These are phyloP conservation scores for Hortiboletus campestris DNA, from an alignment of 768 basidiomycete species.

Conservation along the genomic window DNA sequence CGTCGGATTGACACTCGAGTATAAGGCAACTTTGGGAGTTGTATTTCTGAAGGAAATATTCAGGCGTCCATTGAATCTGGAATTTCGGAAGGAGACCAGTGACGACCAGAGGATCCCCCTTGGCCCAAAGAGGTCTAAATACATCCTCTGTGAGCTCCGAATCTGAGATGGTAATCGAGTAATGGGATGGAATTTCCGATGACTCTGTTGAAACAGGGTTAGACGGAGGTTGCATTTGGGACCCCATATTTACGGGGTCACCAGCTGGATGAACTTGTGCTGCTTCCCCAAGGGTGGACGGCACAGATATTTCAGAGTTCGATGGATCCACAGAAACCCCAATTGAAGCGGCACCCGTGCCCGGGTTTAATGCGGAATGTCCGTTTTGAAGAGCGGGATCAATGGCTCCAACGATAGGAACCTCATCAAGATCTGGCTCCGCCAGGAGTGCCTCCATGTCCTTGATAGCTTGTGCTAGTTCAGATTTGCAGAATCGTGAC, in stretches of 20 bases:
- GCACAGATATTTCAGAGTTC: background rate
- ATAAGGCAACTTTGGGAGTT: constrained; percentile 65
- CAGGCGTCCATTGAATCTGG: constrained; percentile 74
- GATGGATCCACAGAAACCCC: constrained; percentile 11
- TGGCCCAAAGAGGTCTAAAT: constrained; percentile 70
- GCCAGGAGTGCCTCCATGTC: constrained; percentile 63
- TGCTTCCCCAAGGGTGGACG: constrained; percentile 12
- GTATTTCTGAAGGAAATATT: constrained; percentile 72
- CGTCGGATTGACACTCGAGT: constrained; percentile 78
- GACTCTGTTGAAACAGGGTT: constrained; percentile 9
- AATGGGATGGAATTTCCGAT: constrained; percentile 43
- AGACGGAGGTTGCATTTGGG: constrained; percentile 4
- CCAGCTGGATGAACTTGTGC: background rate
- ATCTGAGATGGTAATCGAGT: constrained; percentile 46
- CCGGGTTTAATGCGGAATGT: constrained; percentile 1
- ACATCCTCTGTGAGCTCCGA: constrained; percentile 51
- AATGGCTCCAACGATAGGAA: constrained; percentile 24
- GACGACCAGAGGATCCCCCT: constrained; percentile 78
- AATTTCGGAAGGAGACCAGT: constrained; percentile 62
- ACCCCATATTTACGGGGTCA: background rate
- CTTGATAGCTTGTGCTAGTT: constrained; percentile 61
- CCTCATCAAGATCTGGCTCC: constrained; percentile 30
- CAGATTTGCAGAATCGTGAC: constrained; percentile 66
- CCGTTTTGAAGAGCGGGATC: constrained; percentile 29
- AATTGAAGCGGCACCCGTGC: constrained; percentile 1